Conservation (phyloP, 768 basidiomycete species). For the Lactarius vividus region DNA sequence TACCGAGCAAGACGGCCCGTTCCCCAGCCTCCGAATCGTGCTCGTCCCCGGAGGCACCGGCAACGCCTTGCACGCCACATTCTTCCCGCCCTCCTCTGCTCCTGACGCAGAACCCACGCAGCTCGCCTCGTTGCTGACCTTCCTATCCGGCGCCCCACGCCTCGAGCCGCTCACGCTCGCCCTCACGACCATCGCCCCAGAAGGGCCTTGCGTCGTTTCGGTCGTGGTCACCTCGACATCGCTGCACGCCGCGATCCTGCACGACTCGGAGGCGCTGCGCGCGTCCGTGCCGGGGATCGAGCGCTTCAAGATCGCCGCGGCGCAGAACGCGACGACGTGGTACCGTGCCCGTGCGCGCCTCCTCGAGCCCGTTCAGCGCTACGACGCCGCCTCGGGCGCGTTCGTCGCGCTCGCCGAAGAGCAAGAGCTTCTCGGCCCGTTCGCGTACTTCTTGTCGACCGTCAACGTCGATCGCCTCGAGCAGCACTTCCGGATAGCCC, state of each 20-base stretch:
- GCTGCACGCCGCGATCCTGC: conserved; percentile 81
- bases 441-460: conserved; percentile 81
- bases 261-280: conserved; percentile 76
- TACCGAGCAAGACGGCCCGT: not conserved
- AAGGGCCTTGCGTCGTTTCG: conserved; percentile 42
- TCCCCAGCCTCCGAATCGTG: conserved; percentile 41
- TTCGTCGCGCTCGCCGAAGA: conserved; percentile 46
- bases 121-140: conserved; percentile 36
- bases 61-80: conserved; percentile 81
- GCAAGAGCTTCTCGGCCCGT: conserved; percentile 68
- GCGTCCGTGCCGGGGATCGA: conserved; percentile 70
- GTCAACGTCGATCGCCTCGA: conserved; percentile 87
- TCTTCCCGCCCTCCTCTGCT: conserved; percentile 53
- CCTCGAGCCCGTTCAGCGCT: conserved; percentile 52
- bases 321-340: conserved; percentile 70
- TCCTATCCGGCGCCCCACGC: conserved; percentile 19
- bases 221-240: conserved; percentile 83
- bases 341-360: conserved; percentile 61
- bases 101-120: conserved; percentile 38
- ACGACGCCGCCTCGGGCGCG: conserved; percentile 48
- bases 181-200: conserved; percentile 41
- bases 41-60: conserved; percentile 84
- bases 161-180: conserved; percentile 52
- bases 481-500: conserved; percentile 73
- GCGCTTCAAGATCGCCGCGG: conserved; percentile 84